These are phyloP conservation scores for Euptelea pleiosperma DNA, from an alignment of 164 flowering plant species.

Conservation along the genomic window DNA sequence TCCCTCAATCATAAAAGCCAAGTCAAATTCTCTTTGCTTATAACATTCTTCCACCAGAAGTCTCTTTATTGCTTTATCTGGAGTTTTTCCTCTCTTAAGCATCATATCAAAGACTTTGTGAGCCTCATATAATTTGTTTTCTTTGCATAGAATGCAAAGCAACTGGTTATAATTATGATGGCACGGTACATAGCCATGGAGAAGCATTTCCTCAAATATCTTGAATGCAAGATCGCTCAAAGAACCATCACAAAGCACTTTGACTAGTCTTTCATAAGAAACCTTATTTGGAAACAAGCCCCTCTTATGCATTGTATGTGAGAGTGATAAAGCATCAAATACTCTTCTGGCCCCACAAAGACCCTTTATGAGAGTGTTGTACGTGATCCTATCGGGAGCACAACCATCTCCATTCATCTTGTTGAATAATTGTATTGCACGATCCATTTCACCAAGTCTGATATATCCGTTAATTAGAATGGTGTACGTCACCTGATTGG, in stretches of 20 bases:
- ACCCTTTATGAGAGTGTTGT: slow-evolving; percentile 47
- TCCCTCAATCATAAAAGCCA: slow-evolving; percentile 14
- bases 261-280: slow-evolving; percentile 39
- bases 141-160: slow-evolving; percentile 31
- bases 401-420: slow-evolving; percentile 43
- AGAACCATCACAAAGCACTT: slow-evolving; percentile 26
- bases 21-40: slow-evolving; percentile 14
- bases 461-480: slow-evolving; percentile 51
- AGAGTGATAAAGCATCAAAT: slow-evolving; percentile 46
- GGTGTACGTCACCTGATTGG: slow-evolving; percentile 59
- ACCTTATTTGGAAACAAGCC: slow-evolving; percentile 41
- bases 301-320: slow-evolving; percentile 47
- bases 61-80: slow-evolving; percentile 15
- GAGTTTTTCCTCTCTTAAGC: slow-evolving; percentile 25
- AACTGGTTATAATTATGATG: slow-evolving; percentile 26
- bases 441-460: slow-evolving; percentile 33
- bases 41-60: slow-evolving; percentile 13
- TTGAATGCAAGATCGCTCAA: slow-evolving; percentile 34
- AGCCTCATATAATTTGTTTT: slow-evolving; percentile 35
- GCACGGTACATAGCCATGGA: slow-evolving; percentile 31
- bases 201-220: slow-evolving; percentile 48
- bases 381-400: slow-evolving; percentile 38
- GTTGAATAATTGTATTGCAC: slow-evolving; percentile 44
- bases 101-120: slow-evolving; percentile 23
- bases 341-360: slow-evolving; percentile 40